Base-by-base conservation (phyloP, 163 green algal genomes). In the Scenedesmus sp. region DNA sequence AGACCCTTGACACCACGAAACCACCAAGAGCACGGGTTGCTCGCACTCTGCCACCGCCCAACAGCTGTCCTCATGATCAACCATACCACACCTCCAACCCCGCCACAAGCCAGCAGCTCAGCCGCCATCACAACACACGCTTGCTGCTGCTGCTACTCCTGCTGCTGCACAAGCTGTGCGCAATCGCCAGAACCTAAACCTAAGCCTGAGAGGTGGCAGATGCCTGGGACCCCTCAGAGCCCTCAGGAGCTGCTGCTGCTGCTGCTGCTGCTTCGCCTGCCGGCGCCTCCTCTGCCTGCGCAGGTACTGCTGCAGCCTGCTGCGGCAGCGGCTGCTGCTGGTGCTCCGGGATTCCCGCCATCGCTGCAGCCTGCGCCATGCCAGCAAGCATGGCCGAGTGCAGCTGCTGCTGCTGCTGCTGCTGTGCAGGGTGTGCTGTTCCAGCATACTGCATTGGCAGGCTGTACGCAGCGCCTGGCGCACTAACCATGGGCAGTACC, bases 301-400 rank as follows among this genome's bases (percentile, higher is more conserved):
- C 15, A 12, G 46, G 52, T 15, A 3, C 52, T 15, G 5, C 86
- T 55, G 86, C 67, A 10, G 62, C 15, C 13, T 46, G 62, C 62
- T 74, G 54, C 20, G 70, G 86, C 64, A 56, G 74, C 74, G 23
- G 87, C 87, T 91, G 87, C 87, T 91, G 87, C 87, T 86, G 87
- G 59, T 87, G 87, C 73, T 91, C 87, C 6, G 87, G 87, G n/a
- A 91, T 91, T 10, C 67, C 87, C 15, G 55, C 73, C 87, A 91
- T 91, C 9, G 2, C 87, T 4, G 62, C 87, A 54, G 26, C 7
- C 87, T 77, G 83, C 5, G 83, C 46, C 46, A 86, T 86, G 15
- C 79, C 52, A 8, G 83, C 83, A 54, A 88, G 83, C 84, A 89
- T 79, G 3, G 84, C 84, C 12, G 84, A 52, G 8, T 89, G 84